Conservation (phyloP, 2,329 filamentous ascomycete species). For the Clathrospora elynae region DNA sequence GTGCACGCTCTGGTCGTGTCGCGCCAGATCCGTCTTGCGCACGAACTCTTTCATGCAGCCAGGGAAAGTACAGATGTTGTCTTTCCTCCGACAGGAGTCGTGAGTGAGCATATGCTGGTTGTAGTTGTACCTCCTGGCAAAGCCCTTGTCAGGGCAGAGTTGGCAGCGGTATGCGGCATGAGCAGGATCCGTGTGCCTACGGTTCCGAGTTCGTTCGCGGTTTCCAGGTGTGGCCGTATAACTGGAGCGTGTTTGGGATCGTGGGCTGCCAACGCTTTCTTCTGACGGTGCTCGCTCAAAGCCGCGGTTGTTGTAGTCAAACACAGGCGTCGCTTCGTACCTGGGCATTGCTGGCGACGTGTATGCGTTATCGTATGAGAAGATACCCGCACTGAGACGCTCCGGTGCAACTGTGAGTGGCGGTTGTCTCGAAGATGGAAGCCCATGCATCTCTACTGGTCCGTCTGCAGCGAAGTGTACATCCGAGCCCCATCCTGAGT, state of each 20-base stretch:
- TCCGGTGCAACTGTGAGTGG: slow-evolving; percentile 43
- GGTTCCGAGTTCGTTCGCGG: slow-evolving; percentile 18
- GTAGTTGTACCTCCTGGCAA: slow-evolving; percentile 84
- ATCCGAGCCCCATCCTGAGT: slow-evolving; percentile 34
- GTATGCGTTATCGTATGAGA: slow-evolving; percentile 35
- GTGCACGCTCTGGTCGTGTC: slow-evolving; percentile 68
- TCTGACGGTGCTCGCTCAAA: slow-evolving; percentile 21
- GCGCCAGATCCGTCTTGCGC: slow-evolving; percentile 75
- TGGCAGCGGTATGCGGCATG: slow-evolving; percentile 66
- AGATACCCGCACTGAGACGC: slow-evolving; percentile 30
- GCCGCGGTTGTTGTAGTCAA: slow-evolving; percentile 17
- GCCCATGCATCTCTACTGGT: slow-evolving; percentile 13
- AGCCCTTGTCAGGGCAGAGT: slow-evolving; percentile 72
- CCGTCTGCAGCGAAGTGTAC: slow-evolving; percentile 22
- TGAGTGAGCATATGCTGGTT: slow-evolving; percentile 87
- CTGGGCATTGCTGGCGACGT: slow-evolving; percentile 26
- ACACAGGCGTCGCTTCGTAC: slow-evolving; percentile 23
- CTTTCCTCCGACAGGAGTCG: slow-evolving; percentile 72
- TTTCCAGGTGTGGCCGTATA: slow-evolving; percentile 7
- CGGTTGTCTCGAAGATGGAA: slow-evolving; percentile 22
- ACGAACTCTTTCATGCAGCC: slow-evolving; percentile 78
- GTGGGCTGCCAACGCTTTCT: slow-evolving; percentile 20
- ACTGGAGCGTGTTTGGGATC: slow-evolving; percentile 6
- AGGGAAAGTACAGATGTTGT: slow-evolving; percentile 68
- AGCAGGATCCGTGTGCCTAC: slow-evolving; percentile 24